Evolutionary conservation across 768 basidiomycete species (phyloP).

Genomic region (Galerina sulciceps): DNA sequence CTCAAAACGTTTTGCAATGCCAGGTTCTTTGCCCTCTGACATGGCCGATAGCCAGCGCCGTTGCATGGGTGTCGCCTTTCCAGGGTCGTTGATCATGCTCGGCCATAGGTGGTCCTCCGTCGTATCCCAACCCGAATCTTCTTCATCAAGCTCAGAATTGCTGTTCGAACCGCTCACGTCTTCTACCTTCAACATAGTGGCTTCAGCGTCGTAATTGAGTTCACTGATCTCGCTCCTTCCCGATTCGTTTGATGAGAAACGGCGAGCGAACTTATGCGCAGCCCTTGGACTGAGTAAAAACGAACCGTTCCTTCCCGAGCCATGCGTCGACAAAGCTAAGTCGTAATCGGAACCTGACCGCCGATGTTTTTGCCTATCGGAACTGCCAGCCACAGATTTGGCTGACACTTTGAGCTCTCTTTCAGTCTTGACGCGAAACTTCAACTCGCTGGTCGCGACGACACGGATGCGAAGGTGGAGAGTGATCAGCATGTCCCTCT

Average conservation of each 20-base stretch:
- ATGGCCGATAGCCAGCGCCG: conserved; percentile 90
- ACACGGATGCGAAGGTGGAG: conserved; percentile 87
- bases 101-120: conserved; percentile 51
- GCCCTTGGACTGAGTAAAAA: conserved; percentile 59
- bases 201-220: conserved; percentile 35
- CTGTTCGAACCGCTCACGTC: conserved; percentile 15
- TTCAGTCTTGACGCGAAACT: conserved; percentile 61
- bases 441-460: conserved; percentile 77
- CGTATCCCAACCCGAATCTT: conserved; percentile 48
- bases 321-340: conserved; percentile 4
- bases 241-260: conserved; percentile 52
- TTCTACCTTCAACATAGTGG: conserved; percentile 27
- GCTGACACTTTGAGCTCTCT: conserved; percentile 41
- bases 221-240: conserved; percentile 43
- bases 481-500: conserved; percentile 82
- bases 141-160: conserved; percentile 32
- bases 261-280: conserved; percentile 35
- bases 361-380: conserved; percentile 14
- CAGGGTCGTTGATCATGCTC: conserved; percentile 83
- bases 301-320: conserved; percentile 19
- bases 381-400: conserved; percentile 20
- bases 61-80: conserved; percentile 77
- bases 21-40: conserved; percentile 78
- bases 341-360: conserved; percentile 1
- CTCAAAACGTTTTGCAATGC: conserved; percentile 75